phyloP scores from a whole-genome alignment of 1,284 basidiomycete genomes.

The Cutaneotrichosporon sp. region DNA sequence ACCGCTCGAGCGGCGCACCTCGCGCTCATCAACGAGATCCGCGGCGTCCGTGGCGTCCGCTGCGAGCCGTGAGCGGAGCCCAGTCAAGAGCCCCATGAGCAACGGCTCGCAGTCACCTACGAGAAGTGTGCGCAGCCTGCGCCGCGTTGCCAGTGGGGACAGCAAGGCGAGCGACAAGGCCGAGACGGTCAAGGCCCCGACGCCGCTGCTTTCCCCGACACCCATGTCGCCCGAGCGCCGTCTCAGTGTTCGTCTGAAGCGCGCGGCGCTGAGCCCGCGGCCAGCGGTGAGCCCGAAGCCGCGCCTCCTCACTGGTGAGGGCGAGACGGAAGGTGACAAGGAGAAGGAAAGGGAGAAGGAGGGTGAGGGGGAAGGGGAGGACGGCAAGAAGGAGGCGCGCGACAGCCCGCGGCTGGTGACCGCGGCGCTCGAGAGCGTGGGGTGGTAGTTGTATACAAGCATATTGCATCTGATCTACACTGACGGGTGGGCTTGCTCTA shows the following conservation, averaged over 20 bases:
- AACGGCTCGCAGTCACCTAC: background rate
- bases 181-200: background rate
- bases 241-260: background rate
- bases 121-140: background rate
- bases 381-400: background rate
- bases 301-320: background rate
- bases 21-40: background rate
- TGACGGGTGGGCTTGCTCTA: too few species aligned
- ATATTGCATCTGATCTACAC: background rate
- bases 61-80: background rate
- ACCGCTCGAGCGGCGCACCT: background rate
- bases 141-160: background rate
- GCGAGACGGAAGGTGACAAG: background rate
- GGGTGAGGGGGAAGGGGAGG: background rate
- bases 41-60: background rate
- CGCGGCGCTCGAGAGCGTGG: conserved; percentile 1
- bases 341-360: background rate
- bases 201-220: background rate
- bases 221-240: background rate
- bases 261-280: background rate
- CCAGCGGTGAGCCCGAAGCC: background rate
- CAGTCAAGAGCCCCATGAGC: background rate
- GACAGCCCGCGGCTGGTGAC: conserved; percentile 2
- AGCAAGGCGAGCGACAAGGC: background rate
- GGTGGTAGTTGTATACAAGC: conserved; percentile 7